These are phyloP conservation scores for Peniophora sp. DNA, from an alignment of 1,284 basidiomycete genomes.

Conservation along the genomic window DNA sequence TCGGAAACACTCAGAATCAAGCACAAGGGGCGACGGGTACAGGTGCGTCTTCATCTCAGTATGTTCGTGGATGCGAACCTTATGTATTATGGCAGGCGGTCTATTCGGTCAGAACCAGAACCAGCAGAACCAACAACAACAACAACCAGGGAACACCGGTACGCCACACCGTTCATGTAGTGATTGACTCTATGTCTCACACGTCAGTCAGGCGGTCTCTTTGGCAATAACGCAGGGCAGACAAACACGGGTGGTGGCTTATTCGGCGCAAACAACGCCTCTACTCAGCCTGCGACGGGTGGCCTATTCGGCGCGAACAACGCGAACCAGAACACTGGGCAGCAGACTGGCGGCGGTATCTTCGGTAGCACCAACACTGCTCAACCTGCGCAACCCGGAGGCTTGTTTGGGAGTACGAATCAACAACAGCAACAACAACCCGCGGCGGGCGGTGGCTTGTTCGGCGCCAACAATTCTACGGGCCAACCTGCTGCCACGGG, in stretches of 20 bases:
- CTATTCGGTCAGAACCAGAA: constrained; percentile 7
- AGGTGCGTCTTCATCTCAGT: constrained; percentile 4
- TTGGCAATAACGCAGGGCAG: too few species aligned
- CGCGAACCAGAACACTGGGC: constrained; percentile 6
- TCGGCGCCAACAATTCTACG: constrained; percentile 11
- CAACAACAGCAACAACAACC: constrained; percentile 8
- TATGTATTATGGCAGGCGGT: constrained; percentile 9
- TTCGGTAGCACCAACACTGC: constrained; percentile 22
- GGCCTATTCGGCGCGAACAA: constrained; percentile 15
- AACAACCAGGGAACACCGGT: background rate
- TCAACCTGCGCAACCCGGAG: background rate
- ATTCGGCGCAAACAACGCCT: background rate
- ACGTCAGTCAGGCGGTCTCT: too few species aligned
- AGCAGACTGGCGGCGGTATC: constrained; percentile 17
- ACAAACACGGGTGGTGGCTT: too few species aligned
- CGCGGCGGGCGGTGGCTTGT: constrained; percentile 16
- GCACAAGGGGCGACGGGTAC: constrained; percentile 2
- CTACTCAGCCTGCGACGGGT: constrained; percentile 11
- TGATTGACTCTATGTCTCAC: too few species aligned
- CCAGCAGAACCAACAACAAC: constrained; percentile 1
- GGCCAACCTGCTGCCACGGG: constrained; percentile 15
- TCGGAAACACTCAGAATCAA: constrained; percentile 2
- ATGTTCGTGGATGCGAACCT: constrained; percentile 2
- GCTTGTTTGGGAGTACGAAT: constrained; percentile 12
- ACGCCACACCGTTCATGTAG: too few species aligned